Percentiles rank a stretch among this genome's conserved stretches.
These are phyloP conservation scores for Penicillium sp. DNA, from an alignment of 2,329 filamentous ascomycete species.

Conservation along the genomic window DNA sequence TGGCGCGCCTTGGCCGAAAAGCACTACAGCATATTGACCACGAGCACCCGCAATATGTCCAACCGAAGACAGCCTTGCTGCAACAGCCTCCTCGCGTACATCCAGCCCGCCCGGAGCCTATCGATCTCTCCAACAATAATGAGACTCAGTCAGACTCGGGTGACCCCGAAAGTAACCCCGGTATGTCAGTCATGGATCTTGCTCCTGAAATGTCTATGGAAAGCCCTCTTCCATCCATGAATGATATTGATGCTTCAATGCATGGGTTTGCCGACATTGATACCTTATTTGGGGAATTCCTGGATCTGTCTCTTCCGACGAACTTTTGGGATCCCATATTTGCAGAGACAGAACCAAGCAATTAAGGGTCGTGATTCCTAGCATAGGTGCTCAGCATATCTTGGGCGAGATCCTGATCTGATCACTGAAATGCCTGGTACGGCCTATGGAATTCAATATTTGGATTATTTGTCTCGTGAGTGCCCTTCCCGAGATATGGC, in stretches of 20 bases:
- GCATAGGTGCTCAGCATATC: neutral
- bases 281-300: constrained; percentile 36
- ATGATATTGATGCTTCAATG: constrained; percentile 31
- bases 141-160: neutral
- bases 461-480: neutral
- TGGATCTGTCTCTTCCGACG: constrained; percentile 37
- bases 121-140: neutral
- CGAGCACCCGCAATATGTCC: constrained; percentile 9
- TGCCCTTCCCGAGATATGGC: neutral
- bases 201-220: constrained; percentile 10
- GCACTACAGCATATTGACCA: constrained; percentile 35
- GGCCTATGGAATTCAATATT: neutral
- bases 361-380: neutral
- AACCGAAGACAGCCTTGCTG: neutral
- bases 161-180: neutral
- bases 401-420: neutral
- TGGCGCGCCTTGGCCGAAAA: constrained; percentile 42
- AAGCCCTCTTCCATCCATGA: constrained; percentile 48
- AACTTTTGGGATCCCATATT: constrained; percentile 42
- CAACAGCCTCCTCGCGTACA: neutral
- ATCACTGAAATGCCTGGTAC: neutral
- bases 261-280: constrained; percentile 37
- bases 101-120: neutral
- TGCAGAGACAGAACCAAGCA: constrained; percentile 4
- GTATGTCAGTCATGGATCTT: neutral